phyloP scores from a whole-genome alignment of 75 land plant genomes.

The Cunninghamia lanceolata region DNA sequence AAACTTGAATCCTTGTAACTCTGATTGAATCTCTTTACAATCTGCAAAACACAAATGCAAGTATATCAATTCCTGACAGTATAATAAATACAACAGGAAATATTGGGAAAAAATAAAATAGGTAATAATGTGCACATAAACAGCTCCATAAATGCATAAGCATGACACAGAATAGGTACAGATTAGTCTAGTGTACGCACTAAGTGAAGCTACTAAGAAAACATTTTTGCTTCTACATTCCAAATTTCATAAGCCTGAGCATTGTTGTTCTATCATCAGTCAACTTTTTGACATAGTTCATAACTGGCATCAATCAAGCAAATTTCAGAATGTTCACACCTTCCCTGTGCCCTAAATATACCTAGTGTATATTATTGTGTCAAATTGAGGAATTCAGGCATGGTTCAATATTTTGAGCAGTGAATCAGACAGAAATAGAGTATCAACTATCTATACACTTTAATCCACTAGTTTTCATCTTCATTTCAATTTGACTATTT shows the following conservation, averaged over 20 bases:
- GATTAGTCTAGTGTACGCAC: background rate
- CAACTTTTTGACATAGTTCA: background rate
- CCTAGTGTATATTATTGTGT: background rate
- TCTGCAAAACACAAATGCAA: slow-evolving; percentile 33
- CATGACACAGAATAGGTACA: background rate
- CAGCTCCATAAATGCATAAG: background rate
- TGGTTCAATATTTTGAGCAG: background rate
- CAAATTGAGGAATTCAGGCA: background rate
- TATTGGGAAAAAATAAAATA: background rate
- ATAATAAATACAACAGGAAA: background rate
- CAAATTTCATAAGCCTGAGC: background rate
- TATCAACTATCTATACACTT: background rate
- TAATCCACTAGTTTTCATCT: background rate
- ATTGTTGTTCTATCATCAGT: background rate
- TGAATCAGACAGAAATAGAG: background rate
- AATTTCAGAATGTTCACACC: background rate
- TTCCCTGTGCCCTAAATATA: background rate
- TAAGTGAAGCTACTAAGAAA: background rate
- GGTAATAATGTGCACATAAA: background rate
- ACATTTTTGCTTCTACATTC: background rate
- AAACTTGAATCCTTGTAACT: slow-evolving; percentile 79
- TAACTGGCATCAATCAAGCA: background rate
- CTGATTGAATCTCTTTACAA: slow-evolving; percentile 76
- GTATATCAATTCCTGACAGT: background rate
- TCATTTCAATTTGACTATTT: background rate